Conservation (phyloP, 2,329 filamentous ascomycete genomes). For the Stachybotrys elegans region DNA sequence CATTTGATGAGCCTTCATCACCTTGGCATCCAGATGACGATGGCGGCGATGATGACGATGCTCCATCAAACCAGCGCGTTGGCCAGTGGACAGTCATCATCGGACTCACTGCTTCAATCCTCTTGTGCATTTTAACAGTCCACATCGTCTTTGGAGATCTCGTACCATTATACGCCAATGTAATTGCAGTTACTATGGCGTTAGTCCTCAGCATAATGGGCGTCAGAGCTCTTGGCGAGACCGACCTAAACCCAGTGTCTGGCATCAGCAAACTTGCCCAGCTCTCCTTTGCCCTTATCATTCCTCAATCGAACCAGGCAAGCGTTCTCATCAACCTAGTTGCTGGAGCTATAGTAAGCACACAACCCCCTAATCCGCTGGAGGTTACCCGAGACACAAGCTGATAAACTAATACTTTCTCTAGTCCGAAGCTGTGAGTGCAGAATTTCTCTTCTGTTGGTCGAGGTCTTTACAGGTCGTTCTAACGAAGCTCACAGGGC, state of each 20-base stretch:
- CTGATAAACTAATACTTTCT: neutral
- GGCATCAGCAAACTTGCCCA: slow-evolving; percentile 97
- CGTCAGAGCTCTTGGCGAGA: slow-evolving; percentile 67
- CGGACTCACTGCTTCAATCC: slow-evolving; percentile 70
- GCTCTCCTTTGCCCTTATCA: slow-evolving; percentile 87
- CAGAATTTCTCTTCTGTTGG: too few relatives aligned
- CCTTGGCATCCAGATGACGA: too few relatives aligned
- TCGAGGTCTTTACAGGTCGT: too few relatives aligned
- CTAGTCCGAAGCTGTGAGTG: slow-evolving; percentile 35
- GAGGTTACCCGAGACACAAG: too few relatives aligned
- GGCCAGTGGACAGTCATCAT: slow-evolving; percentile 64
- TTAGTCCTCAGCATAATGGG: slow-evolving; percentile 73
- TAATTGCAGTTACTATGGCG: slow-evolving; percentile 78
- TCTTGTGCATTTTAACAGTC: slow-evolving; percentile 76
- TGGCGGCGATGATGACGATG: slow-evolving; percentile 61
- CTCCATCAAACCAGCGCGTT: slow-evolving; percentile 77
- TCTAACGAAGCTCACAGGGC: slow-evolving; percentile 34
- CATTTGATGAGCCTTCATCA: slow-evolving; percentile 9
- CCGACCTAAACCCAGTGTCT: slow-evolving; percentile 92
- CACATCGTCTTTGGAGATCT: slow-evolving; percentile 78
- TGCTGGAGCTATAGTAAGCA: slow-evolving; percentile 70
- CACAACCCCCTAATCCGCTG: too few relatives aligned
- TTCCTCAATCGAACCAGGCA: slow-evolving; percentile 73
- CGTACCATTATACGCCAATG: slow-evolving; percentile 71
- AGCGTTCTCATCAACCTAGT: slow-evolving; percentile 94